Evolutionary conservation across 257 asterid species (phyloP), one percentile per base, ranked within the genome.

Genomic region (Handroanthus guayacan): DNA sequence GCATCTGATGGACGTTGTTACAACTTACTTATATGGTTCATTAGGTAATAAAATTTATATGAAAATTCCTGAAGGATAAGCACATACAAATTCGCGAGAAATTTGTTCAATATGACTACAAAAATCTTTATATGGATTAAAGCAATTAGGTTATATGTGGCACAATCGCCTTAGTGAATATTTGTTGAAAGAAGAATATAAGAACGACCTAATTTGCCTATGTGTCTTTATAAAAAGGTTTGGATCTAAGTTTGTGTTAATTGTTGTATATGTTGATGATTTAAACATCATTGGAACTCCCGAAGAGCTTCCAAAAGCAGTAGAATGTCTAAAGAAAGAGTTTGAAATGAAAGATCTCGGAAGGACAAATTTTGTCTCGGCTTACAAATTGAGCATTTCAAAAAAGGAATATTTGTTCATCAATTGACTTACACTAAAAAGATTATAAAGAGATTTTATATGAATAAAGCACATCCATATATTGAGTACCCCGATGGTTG

Each of bases 201-300:
- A 9, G 39, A 38, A 37, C 39, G 12, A 51, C 13, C 45, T 0
- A 3, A 25, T 25, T 3, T 52, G 51, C 2, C 39, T 38, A 17
- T 66, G 6, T 41, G 8, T 41, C 41, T 64, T 64, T 38, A 64
- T 41, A 6, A 64, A 41, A 6, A 41, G 14, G 16, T 8, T 20
- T 5, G 3, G 1, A 39, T 3, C 36, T 1, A 3, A 2, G 9
- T 64, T 16, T 16, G 14, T 9, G 2, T n/a, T 39, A 3, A 9
- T 41, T 64, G 36, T 8, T 2, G 52, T 70, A 36, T 52, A 37
- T 16, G 25, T 10, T 36, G 54, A 54, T 38, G 39, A 55, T 14
- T 9, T 39, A 39, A 17, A 67, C 47, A 18, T 47, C 37, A 67
- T 67, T 10, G 18, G 44, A 10, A 44, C 17, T 67, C 72, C 72